phyloP scores from a whole-genome alignment of 1,284 basidiomycete genomes.

The Boletus holoroseus region DNA sequence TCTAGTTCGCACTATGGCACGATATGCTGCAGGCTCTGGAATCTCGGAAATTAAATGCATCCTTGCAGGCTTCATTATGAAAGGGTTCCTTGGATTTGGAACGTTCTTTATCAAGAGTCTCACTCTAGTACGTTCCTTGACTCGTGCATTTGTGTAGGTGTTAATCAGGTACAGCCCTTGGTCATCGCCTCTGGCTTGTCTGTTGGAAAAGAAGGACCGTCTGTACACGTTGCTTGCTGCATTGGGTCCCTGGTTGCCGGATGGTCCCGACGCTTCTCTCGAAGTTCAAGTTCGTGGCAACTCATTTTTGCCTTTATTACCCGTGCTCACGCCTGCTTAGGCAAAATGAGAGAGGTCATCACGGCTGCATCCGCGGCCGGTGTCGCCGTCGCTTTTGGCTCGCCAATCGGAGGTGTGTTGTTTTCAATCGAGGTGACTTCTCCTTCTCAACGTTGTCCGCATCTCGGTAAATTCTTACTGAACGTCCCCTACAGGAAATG shows the following conservation, averaged over 20 bases:
- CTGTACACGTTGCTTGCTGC: constrained; percentile 95
- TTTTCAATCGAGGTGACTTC: constrained; percentile 74
- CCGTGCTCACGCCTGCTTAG: constrained; percentile 38
- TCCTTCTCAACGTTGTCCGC: constrained; percentile 2
- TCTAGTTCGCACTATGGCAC: constrained; percentile 84
- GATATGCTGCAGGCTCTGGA: constrained; percentile 95
- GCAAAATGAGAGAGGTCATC: constrained; percentile 92
- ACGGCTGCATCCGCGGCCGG: constrained; percentile 96
- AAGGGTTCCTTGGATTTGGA: constrained; percentile 85
- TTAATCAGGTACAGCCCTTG: constrained; percentile 59
- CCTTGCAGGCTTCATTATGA: constrained; percentile 94
- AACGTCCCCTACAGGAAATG: constrained; percentile 74
- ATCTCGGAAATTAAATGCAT: constrained; percentile 99
- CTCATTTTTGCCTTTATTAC: background rate
- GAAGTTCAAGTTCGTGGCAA: constrained; percentile 73
- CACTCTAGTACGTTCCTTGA: constrained; percentile 62
- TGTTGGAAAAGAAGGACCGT: constrained; percentile 98
- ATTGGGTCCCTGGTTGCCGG: constrained; percentile 86
- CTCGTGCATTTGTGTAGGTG: constrained; percentile 1
- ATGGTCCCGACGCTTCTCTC: constrained; percentile 76
- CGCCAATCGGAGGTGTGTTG: constrained; percentile 94
- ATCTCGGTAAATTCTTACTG: constrained; percentile 3
- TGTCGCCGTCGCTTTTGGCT: constrained; percentile 96
- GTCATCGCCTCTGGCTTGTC: constrained; percentile 97
- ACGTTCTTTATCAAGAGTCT: constrained; percentile 91